Conservation (phyloP, 257 asterid genomes). For the Nicotiana sylvestris region DNA sequence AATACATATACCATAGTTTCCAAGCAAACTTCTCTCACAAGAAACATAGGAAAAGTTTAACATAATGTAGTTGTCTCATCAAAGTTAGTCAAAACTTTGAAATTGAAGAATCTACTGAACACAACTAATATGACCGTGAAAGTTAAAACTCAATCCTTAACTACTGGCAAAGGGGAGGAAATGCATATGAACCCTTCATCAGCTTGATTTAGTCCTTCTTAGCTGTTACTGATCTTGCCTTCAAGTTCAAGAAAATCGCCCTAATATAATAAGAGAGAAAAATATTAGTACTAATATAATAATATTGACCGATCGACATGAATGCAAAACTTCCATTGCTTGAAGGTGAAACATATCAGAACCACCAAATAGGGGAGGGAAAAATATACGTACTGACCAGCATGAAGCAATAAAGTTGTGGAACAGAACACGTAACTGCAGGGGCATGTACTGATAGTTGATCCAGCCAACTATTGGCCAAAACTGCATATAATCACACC, state of each 20-base stretch:
- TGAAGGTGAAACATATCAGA: neutral
- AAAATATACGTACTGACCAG: constrained; percentile 19
- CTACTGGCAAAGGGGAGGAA: neutral
- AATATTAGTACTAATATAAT: neutral
- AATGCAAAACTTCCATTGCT: neutral
- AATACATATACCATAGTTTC: neutral
- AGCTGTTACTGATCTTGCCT: constrained; percentile 26
- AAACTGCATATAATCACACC: constrained; percentile 15
- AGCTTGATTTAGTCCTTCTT: constrained; percentile 17
- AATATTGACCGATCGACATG: neutral
- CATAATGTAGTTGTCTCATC: neutral
- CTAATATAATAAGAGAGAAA: constrained; percentile 2
- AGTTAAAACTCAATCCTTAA: neutral
- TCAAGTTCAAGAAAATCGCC: constrained; percentile 35
- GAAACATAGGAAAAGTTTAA: neutral
- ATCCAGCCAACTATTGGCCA: constrained; percentile 41
- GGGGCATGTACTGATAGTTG: constrained; percentile 40
- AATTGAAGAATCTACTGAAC: neutral
- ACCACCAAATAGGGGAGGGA: neutral
- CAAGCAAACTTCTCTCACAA: neutral
- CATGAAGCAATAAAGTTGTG: constrained; percentile 34
- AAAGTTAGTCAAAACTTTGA: neutral
- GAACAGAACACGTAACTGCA: constrained; percentile 31
- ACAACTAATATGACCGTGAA: neutral
- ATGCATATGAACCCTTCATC: neutral